These are phyloP conservation scores for Candida railenensis DNA, from an alignment of 805 yeast genomes.

Conservation along the genomic window DNA sequence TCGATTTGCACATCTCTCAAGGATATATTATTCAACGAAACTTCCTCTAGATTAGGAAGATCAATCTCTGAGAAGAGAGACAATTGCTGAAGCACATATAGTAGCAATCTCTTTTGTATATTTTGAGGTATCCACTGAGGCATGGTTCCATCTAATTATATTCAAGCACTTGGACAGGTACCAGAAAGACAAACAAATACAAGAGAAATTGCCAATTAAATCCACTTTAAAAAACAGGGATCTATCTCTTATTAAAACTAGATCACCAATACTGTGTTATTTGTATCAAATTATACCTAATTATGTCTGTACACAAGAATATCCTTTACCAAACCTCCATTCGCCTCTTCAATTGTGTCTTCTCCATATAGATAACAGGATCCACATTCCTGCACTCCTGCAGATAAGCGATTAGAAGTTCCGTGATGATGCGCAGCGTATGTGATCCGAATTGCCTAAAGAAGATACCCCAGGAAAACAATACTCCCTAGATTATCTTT, in stretches of 20 bases:
- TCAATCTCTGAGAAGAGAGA: conserved; percentile 81
- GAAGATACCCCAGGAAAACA: neutral
- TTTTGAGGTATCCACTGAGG: conserved; percentile 79
- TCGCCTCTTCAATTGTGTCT: neutral
- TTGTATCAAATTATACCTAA: too few relatives aligned
- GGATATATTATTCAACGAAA: conserved; percentile 58
- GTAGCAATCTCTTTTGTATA: conserved; percentile 76
- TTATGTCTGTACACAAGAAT: too few relatives aligned
- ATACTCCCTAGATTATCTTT: too few relatives aligned
- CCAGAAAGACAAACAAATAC: neutral
- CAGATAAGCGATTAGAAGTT: neutral
- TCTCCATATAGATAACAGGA: neutral
- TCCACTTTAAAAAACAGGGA: too few relatives aligned
- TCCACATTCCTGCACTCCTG: neutral
- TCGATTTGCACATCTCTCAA: conserved; percentile 66
- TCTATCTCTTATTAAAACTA: too few relatives aligned
- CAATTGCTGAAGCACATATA: conserved; percentile 77
- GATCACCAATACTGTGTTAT: too few relatives aligned
- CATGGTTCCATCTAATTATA: neutral
- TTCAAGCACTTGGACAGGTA: too few relatives aligned
- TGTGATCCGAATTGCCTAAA: neutral
- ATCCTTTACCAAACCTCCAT: too few relatives aligned
- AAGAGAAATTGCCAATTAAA: neutral
- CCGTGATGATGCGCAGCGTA: neutral
- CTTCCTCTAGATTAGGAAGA: conserved; percentile 72